Evolutionary conservation across 2,329 filamentous ascomycete genomes (phyloP).

Genomic region (Helminthosporium solani): DNA sequence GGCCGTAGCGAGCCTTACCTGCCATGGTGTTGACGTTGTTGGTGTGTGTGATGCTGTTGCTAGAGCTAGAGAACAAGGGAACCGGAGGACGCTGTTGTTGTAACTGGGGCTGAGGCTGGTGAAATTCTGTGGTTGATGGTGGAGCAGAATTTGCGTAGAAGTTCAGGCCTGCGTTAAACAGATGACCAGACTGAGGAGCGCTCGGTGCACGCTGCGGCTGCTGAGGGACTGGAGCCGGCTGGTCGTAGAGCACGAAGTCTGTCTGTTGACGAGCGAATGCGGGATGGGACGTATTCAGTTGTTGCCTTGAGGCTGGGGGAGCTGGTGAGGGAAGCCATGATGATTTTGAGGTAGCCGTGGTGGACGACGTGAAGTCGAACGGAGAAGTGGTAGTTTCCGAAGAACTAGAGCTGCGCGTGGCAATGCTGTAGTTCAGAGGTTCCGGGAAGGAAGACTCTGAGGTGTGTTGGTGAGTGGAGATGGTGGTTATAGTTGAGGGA

Average conservation of each 20-base stretch:
- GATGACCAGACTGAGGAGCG: slow-evolving; percentile 56
- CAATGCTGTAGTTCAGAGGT: slow-evolving; percentile 66
- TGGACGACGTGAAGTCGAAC: slow-evolving; percentile 74
- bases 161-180: slow-evolving; percentile 60
- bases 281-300: slow-evolving; percentile 47
- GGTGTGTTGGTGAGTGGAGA: slow-evolving; percentile 28
- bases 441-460: slow-evolving; percentile 46
- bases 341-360: slow-evolving; percentile 73
- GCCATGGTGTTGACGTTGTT: slow-evolving; percentile 40
- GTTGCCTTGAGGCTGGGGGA: slow-evolving; percentile 53
- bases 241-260: slow-evolving; percentile 78
- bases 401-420: slow-evolving; percentile 60
- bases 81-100: slow-evolving; percentile 62
- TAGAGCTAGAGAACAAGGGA: slow-evolving; percentile 66
- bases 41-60: slow-evolving; percentile 52
- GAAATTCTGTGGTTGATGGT: slow-evolving; percentile 60
- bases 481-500: slow-evolving; percentile 22
- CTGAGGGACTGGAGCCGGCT: slow-evolving; percentile 45
- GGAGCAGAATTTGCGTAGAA: slow-evolving; percentile 70
- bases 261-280: slow-evolving; percentile 55
- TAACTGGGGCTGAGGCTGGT: slow-evolving; percentile 35
- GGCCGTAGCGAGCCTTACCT: slow-evolving; percentile 33
- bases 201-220: slow-evolving; percentile 53
- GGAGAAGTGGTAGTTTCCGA: slow-evolving; percentile 60
- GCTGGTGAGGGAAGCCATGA: slow-evolving; percentile 74